These are phyloP conservation scores for Xylaria sp. DNA, from an alignment of 2,329 filamentous ascomycete species.

Conservation along the genomic window DNA sequence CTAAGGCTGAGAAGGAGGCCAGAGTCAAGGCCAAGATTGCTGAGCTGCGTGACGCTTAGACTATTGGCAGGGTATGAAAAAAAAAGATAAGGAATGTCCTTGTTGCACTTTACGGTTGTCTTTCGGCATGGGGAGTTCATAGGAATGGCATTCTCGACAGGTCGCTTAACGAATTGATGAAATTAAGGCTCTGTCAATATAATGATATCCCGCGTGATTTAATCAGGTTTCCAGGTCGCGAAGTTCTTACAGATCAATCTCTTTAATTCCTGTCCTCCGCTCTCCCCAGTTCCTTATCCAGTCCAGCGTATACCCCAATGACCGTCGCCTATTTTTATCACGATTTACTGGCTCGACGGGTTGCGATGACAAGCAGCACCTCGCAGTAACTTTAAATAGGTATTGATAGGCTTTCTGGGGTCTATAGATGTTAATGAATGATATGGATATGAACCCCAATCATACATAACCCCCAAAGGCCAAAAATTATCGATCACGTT, in stretches of 20 bases:
- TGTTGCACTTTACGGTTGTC: slow-evolving; percentile 47
- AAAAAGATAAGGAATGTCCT: slow-evolving; percentile 39
- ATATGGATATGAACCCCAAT: neutral
- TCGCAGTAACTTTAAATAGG: neutral
- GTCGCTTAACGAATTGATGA: slow-evolving; percentile 47
- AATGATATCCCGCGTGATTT: slow-evolving; percentile 34
- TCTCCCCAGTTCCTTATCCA: neutral
- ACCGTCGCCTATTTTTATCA: neutral
- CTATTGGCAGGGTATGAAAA: slow-evolving; percentile 36
- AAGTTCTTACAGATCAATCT: neutral
- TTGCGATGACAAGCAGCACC: neutral
- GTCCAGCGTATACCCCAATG: neutral
- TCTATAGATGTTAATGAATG: neutral
- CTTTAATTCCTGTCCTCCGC: neutral
- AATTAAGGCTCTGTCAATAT: slow-evolving; percentile 39
- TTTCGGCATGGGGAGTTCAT: slow-evolving; percentile 49
- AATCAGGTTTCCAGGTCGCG: too few relatives aligned
- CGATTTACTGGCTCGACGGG: neutral
- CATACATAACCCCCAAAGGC: neutral
- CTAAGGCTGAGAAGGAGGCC: slow-evolving; percentile 83
- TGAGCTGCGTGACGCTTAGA: slow-evolving; percentile 71
- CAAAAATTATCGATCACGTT: neutral
- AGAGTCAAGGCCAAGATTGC: slow-evolving; percentile 92
- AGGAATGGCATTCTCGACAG: slow-evolving; percentile 45
- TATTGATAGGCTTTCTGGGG: neutral